Base-by-base conservation (phyloP, 805 yeast genomes). In the Debaryomyces tyrocola region DNA sequence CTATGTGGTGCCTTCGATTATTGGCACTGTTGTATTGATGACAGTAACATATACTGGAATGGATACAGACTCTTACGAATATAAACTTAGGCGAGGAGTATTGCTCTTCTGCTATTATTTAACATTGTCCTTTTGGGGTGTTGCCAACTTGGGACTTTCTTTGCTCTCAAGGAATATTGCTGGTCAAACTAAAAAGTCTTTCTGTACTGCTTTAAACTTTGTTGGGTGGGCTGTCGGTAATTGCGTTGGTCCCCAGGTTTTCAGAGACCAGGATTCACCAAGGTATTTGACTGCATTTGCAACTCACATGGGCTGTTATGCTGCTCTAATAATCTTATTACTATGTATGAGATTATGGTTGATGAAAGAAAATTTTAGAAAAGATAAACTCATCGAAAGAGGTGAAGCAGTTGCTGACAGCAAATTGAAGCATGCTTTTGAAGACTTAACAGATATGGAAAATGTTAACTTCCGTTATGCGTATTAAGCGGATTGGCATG, bases 141-240 rank as follows among this genome's bases (percentile, higher is more conserved):
- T 24, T 9, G 66, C 66, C 9, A 33, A 41, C 33, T 38, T 63
- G 64, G 66, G 55, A 52, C 27, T 24, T 24, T 24, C 27, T 24
- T 24, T 24, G 10, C 27, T 24, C 10, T 69, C 82, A 24, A 64
- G 79, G 5, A 80, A 80, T 53, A 70, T 73, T 40, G 79, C 79
- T 6, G 87, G 87, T 8, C 77, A 74, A 54, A 79, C 86, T 9
- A 82, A 82, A 64, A 80, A 79, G 58, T 61, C 69, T 40, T 66
- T 77, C 2, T 73, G 67, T 2, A 77, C 70, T 55, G 76, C 80
- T 1, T 51, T 75, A 24, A 60, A 67, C 47, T 66, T 81, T 34
- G 56, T 80, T 41, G 78, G 76, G 4, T 79, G 73, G 60, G 75
- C 82, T 58, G 75, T 69, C 7, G 85, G 85, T 20, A 82, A 80